These are phyloP conservation scores for Hypocrella siamensis DNA, from an alignment of 2,329 filamentous ascomycete species.

Conservation along the genomic window DNA sequence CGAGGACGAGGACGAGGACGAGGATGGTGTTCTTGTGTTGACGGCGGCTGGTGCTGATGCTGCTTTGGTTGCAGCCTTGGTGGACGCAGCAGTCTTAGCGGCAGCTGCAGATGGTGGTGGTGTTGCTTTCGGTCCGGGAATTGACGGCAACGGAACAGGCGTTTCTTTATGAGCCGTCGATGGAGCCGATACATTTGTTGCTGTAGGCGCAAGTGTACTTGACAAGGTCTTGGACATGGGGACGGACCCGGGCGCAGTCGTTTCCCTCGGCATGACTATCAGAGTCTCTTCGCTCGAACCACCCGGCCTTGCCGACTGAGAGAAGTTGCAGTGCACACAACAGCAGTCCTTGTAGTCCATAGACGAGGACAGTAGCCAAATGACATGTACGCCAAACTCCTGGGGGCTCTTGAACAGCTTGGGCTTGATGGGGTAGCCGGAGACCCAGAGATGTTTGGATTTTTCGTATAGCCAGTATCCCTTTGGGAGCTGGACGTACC, in stretches of 20 bases:
- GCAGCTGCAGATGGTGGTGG: conserved; percentile 10
- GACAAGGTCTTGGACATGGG: conserved; percentile 2
- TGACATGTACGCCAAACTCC: conserved; percentile 34
- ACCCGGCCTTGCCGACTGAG: conserved; percentile 11
- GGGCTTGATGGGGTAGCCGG: conserved; percentile 29
- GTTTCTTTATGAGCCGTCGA: conserved; percentile 17
- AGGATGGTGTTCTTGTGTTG: conserved; percentile 3
- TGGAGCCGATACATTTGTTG: conserved; percentile 3
- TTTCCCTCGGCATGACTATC: conserved; percentile 6
- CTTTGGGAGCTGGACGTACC: conserved; percentile 27
- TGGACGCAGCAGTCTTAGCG: conserved; percentile 1
- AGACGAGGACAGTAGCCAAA: conserved; percentile 34
- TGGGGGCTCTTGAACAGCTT: conserved; percentile 36
- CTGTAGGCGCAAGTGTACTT: conserved; percentile 3
- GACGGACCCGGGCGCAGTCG: conserved; percentile 3
- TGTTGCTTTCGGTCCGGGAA: conserved; percentile 18
- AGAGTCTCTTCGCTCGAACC: conserved; percentile 12
- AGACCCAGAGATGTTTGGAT: conserved; percentile 32
- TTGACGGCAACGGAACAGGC: conserved; percentile 19
- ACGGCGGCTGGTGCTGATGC: conserved; percentile 5
- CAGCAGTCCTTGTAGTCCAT: conserved; percentile 32
- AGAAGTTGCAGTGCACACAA: conserved; percentile 30
- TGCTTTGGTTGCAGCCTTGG: conserved; percentile 1
- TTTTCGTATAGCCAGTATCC: conserved; percentile 32
- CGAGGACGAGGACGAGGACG: conserved; percentile 2